A percentile compares a stretch with the other conserved stretches of the same genome.
Conservation (phyloP, 768 basidiomycete species). For the Phlebiopsis gigantea region DNA sequence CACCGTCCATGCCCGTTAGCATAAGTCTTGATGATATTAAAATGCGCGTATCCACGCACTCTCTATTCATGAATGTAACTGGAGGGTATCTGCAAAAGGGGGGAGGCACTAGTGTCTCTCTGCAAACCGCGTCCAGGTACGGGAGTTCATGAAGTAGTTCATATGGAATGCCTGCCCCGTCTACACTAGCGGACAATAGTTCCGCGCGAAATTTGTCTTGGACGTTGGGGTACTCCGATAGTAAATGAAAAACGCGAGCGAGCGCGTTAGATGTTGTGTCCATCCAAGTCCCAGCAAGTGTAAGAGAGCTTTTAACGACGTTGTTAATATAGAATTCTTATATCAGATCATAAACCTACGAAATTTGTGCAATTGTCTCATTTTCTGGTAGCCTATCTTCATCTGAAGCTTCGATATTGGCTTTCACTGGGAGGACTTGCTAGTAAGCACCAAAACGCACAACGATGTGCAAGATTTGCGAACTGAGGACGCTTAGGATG, state of each 20-base stretch:
- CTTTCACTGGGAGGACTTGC: slow-evolving; percentile 1
- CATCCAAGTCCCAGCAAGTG: slow-evolving; percentile 6
- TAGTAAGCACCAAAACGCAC: background rate
- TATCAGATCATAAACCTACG: slow-evolving; percentile 12
- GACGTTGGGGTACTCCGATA: slow-evolving; percentile 2
- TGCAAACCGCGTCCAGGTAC: slow-evolving; percentile 59
- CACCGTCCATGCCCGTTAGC: background rate
- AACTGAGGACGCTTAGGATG: slow-evolving; percentile 18
- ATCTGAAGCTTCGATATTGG: slow-evolving; percentile 5
- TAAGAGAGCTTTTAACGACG: too few species aligned
- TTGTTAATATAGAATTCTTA: too few species aligned
- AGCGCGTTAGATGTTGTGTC: slow-evolving; percentile 12
- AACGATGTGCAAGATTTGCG: background rate
- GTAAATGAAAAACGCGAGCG: slow-evolving; percentile 4
- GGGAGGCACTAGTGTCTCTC: slow-evolving; percentile 55
- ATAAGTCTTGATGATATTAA: background rate
- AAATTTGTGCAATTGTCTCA: slow-evolving; percentile 11
- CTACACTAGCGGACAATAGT: background rate
- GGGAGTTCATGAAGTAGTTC: slow-evolving; percentile 32
- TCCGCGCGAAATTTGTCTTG: slow-evolving; percentile 9
- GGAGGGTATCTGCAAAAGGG: slow-evolving; percentile 12
- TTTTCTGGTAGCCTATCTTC: slow-evolving; percentile 6
- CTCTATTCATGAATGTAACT: background rate
- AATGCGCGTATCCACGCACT: slow-evolving; percentile 9
- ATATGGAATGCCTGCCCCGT: slow-evolving; percentile 10